phyloP scores from a whole-genome alignment of 805 yeast species.

The Brettanomyces bruxellensis region DNA sequence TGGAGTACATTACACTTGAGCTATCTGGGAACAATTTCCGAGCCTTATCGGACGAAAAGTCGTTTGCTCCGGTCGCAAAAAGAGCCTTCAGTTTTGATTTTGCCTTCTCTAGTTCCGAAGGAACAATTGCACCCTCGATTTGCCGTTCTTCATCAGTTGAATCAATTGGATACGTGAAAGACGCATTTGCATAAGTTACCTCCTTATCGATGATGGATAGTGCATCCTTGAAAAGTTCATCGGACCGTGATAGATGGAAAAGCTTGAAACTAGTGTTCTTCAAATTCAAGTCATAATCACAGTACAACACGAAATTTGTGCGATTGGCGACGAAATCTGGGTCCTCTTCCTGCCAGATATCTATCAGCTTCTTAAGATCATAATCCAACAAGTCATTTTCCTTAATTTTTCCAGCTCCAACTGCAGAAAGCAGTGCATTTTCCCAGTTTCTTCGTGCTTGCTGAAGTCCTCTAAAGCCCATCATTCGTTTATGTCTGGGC shows the following conservation, averaged over 20 bases:
- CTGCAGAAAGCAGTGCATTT: constrained; percentile 46
- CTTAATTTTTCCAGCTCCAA: constrained; percentile 44
- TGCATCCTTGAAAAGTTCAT: constrained; percentile 37
- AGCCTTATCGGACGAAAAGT: constrained; percentile 38
- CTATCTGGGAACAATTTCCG: constrained; percentile 34
- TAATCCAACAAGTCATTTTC: constrained; percentile 40
- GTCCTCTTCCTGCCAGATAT: constrained; percentile 53
- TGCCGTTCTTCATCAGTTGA: constrained; percentile 8
- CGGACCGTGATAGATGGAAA: constrained; percentile 17
- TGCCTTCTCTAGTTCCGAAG: constrained; percentile 25
- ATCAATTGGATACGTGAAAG: constrained; percentile 31
- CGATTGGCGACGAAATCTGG: constrained; percentile 23
- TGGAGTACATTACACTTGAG: constrained; percentile 37
- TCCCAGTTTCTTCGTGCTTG: constrained; percentile 57
- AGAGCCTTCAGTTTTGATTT: constrained; percentile 43
- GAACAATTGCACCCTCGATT: constrained; percentile 6
- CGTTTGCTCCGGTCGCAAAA: constrained; percentile 43
- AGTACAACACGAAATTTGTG: constrained; percentile 21
- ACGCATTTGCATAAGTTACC: constrained; percentile 35
- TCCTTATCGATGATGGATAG: constrained; percentile 70
- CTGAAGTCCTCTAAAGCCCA: constrained; percentile 52
- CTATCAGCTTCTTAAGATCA: constrained; percentile 43
- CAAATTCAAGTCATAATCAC: constrained; percentile 37
- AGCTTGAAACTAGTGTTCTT: constrained; percentile 35
- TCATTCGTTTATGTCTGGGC: constrained; percentile 52